Evolutionary conservation across 345 rosid genomes (phyloP).

Genomic region (Salix viminalis): DNA sequence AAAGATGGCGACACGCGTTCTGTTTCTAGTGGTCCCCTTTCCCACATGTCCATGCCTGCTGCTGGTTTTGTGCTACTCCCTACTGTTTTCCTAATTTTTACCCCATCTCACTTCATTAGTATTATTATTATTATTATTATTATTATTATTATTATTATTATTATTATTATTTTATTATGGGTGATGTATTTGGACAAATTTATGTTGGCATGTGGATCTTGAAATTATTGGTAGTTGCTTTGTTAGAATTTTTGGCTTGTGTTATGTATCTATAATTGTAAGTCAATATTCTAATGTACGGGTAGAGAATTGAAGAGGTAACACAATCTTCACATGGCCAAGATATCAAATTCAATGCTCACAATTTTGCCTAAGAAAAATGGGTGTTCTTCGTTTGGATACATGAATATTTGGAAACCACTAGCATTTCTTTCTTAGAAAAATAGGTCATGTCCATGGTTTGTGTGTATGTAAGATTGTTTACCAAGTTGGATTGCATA

Average conservation of each 20-base stretch:
- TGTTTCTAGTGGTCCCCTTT: conserved; percentile 7
- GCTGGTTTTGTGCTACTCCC: background rate
- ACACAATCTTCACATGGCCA: background rate
- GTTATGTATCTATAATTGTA: background rate
- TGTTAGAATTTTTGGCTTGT: background rate
- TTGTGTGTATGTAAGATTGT: no score
- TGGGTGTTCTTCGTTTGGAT: background rate
- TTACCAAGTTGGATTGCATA: no score
- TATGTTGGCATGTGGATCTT: background rate
- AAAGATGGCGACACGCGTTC: conserved; percentile 30
- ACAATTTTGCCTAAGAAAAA: background rate
- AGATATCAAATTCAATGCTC: background rate
- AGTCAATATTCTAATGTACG: background rate
- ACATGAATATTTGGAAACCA: background rate
- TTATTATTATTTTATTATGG: no score
- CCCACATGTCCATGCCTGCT: background rate
- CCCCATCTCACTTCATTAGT: background rate
- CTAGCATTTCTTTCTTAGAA: background rate
- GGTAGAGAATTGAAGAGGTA: background rate
- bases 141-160: no score
- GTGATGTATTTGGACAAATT: background rate
- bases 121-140: no score
- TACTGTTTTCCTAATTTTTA: background rate
- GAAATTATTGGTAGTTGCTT: background rate
- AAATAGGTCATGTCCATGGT: no score